These are phyloP conservation scores for Boletus vinaceobasis DNA, from an alignment of 768 basidiomycete genomes.

Conservation along the genomic window DNA sequence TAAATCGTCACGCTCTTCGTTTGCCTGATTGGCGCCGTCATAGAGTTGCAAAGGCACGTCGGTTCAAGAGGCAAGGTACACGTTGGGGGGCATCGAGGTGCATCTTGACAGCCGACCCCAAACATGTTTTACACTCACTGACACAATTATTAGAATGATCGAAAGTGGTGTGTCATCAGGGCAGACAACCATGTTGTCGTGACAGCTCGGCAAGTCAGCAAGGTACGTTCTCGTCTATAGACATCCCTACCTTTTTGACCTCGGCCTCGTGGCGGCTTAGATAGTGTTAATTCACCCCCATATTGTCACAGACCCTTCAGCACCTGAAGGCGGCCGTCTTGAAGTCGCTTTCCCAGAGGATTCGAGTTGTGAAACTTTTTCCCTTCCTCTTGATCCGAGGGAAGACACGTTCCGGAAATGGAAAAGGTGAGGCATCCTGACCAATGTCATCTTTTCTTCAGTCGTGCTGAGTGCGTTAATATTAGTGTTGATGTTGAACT, in stretches of 20 bases:
- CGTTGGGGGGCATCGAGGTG: slow-evolving; percentile 65
- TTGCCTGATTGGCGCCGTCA: background rate
- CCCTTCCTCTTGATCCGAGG: slow-evolving; percentile 55
- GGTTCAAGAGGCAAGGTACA: slow-evolving; percentile 53
- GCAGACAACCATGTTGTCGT: slow-evolving; percentile 49
- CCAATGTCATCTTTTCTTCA: background rate
- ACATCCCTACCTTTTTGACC: background rate
- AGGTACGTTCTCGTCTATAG: slow-evolving; percentile 36
- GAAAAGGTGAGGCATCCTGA: slow-evolving; percentile 46
- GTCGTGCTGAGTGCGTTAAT: background rate
- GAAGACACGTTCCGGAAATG: slow-evolving; percentile 48
- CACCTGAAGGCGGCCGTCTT: slow-evolving; percentile 47
- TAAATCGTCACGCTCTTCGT: background rate
- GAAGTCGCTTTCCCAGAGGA: slow-evolving; percentile 58
- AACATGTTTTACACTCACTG: background rate
- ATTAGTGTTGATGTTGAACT: slow-evolving; percentile 53
- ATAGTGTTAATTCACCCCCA: slow-evolving; percentile 64
- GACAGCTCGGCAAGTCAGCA: slow-evolving; percentile 63
- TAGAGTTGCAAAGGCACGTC: slow-evolving; percentile 74
- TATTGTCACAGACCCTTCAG: slow-evolving; percentile 45
- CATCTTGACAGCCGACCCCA: slow-evolving; percentile 7
- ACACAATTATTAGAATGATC: slow-evolving; percentile 52
- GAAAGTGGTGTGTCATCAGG: slow-evolving; percentile 69
- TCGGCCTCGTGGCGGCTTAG: slow-evolving; percentile 32
- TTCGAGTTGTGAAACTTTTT: slow-evolving; percentile 55